Conservation (phyloP, 306 rosid genomes). For the Vigna angularis region DNA sequence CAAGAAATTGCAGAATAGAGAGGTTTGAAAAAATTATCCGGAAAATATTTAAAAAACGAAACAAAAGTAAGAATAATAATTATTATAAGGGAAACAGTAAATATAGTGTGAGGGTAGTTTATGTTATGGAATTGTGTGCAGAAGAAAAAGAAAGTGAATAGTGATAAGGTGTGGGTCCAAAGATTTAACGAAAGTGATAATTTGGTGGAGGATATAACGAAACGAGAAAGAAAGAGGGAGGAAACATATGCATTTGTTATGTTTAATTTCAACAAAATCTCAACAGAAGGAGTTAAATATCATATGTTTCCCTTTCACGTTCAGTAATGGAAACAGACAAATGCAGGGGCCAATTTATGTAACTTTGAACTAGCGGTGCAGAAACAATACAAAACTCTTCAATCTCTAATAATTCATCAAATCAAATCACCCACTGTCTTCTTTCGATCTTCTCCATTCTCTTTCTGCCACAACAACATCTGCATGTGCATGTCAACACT, state of each 20-base stretch:
- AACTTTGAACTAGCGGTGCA: not conserved
- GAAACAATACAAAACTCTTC: not conserved
- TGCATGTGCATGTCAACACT: not conserved
- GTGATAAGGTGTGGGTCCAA: no score
- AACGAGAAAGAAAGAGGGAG: not conserved
- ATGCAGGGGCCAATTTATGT: not conserved
- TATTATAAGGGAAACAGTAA: no score
- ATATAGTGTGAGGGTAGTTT: not conserved
- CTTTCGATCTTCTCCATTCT: not conserved
- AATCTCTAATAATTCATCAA: not conserved
- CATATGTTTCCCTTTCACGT: slow-evolving; percentile 16
- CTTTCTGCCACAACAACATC: not conserved
- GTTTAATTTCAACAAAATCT: slow-evolving; percentile 15
- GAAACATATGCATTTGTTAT: not conserved
- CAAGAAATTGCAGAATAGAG: no score
- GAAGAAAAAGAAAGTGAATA: no score
- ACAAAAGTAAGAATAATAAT: no score
- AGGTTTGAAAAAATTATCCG: no score
- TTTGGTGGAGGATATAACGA: not conserved
- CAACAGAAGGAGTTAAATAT: slow-evolving; percentile 12
- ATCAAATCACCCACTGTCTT: not conserved
- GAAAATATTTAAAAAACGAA: no score
- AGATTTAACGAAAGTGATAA: not conserved
- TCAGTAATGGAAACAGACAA: not conserved
- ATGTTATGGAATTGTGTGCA: not conserved